Conservation (phyloP, 306 rosid genomes). For the Fragaria vesca region DNA sequence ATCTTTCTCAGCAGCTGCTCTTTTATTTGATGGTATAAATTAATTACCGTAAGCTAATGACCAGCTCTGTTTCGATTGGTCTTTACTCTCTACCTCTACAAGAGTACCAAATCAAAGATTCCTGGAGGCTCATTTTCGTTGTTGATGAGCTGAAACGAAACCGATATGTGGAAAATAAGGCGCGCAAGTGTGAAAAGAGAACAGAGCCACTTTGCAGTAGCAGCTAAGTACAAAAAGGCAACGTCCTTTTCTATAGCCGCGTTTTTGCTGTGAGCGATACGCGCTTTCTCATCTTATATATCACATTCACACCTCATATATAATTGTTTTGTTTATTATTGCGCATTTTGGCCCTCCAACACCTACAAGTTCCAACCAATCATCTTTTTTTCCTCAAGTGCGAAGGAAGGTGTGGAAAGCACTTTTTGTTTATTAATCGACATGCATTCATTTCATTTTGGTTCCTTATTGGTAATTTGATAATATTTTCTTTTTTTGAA, state of each 20-base stretch:
- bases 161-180: background rate
- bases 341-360: background rate
- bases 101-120: too few species aligned
- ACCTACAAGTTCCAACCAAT: background rate
- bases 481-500: too few species aligned
- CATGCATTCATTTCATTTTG: background rate
- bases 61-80: background rate
- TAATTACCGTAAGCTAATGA: too few species aligned
- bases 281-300: background rate
- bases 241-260: constrained; percentile 1
- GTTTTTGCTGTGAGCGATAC: background rate
- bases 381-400: background rate
- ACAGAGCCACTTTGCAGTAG: background rate
- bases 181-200: background rate
- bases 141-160: background rate
- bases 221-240: background rate
- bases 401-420: too few species aligned
- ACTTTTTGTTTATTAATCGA: background rate
- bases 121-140: too few species aligned
- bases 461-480: too few species aligned
- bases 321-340: background rate
- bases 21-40: too few species aligned
- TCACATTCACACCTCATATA: background rate
- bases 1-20: too few species aligned
- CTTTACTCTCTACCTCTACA: background rate